A percentile compares a stretch with the other conserved stretches of the same genome.
Evolutionary conservation across 2,329 filamentous ascomycete genomes (phyloP).

Genomic region (Alternaria gansuensis): DNA sequence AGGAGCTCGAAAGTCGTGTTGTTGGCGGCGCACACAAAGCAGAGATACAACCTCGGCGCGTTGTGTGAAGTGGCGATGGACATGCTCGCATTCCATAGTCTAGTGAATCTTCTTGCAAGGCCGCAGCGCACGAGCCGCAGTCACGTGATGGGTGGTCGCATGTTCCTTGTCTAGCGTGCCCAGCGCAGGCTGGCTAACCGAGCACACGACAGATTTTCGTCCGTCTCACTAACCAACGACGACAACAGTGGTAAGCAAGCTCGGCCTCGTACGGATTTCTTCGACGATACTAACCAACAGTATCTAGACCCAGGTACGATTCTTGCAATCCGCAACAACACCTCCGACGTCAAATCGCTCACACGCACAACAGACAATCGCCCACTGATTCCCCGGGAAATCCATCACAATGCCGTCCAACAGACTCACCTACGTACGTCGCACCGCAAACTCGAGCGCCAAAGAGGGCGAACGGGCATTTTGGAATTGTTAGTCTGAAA

Average conservation of each 20-base stretch:
- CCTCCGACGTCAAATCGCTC: constrained; percentile 31
- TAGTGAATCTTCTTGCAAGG: constrained; percentile 12
- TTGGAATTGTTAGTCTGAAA: constrained; percentile 18
- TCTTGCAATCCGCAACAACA: constrained; percentile 13
- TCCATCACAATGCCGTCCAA: constrained; percentile 62
- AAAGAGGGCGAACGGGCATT: constrained; percentile 17
- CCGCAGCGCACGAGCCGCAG: neutral
- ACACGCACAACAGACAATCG: constrained; percentile 41
- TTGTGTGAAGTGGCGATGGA: constrained; percentile 42
- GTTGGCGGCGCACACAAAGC: constrained; percentile 32
- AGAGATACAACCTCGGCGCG: constrained; percentile 38
- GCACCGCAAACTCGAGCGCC: constrained; percentile 26
- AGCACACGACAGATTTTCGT: constrained; percentile 22
- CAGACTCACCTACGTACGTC: constrained; percentile 66
- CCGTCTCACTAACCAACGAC: constrained; percentile 35
- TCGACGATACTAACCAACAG: constrained; percentile 20
- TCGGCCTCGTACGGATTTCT: constrained; percentile 24
- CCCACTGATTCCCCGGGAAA: constrained; percentile 49
- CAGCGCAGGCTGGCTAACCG: constrained; percentile 25
- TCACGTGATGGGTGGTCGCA: constrained; percentile 6
- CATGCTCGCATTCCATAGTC: constrained; percentile 6
- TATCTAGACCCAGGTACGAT: constrained; percentile 41
- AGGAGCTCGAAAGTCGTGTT: constrained; percentile 21
- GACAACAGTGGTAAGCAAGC: constrained; percentile 47
- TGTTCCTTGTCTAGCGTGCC: constrained; percentile 17